Base-by-base conservation (phyloP, 495 filamentous ascomycete species). In the Amphirosellinia nigrospora region DNA sequence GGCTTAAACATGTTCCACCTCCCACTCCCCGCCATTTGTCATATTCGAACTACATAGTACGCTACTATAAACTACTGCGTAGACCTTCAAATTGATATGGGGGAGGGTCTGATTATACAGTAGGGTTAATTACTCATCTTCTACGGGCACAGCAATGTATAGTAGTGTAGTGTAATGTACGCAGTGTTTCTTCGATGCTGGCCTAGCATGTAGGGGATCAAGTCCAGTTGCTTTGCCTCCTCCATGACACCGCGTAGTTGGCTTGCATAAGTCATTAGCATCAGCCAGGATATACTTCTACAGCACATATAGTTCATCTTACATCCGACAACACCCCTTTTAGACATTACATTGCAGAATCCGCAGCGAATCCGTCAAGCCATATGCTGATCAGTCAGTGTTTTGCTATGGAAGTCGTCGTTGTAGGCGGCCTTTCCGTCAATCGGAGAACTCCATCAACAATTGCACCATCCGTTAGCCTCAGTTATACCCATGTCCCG, bases 1-100 rank as follows among this genome's bases (percentile, higher is more conserved):
- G 21, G 46, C 21, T 26, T 52, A 46, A 52, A 15, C 21, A 36
- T 2, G 19, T 53, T 39, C 19, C 61, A 50, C 28, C 34, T 21
- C 36, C 8, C 13, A 41, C 43, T 39, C 43, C 59, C 55, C 55
- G 55, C 30, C 32, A 65, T 65, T 65, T 65, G 46, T 65, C 63
- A 65, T 53, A 15, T 26, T 46, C 30, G 5, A 28, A 9, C 63
- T 36, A 46, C 21, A 21, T n/a, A n/a, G n/a, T n/a, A n/a, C n/a
- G n/a, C n/a, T n/a, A n/a, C n/a, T n/a, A n/a, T n/a, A n/a, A n/a
- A n/a, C n/a, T n/a, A n/a, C n/a, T n/a, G n/a, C n/a, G n/a, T n/a
- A n/a, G 30, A 41, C 28, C 30, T 39, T 52, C 13, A 19, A 63
- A 36, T 53, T 30, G 32, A 41, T 39, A 65, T 53, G 45, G 62